Evolutionary conservation across 2,329 filamentous ascomycete species (phyloP), one percentile per base, ranked within the genome.

Genomic region (Coleophoma eucalyptorum): DNA sequence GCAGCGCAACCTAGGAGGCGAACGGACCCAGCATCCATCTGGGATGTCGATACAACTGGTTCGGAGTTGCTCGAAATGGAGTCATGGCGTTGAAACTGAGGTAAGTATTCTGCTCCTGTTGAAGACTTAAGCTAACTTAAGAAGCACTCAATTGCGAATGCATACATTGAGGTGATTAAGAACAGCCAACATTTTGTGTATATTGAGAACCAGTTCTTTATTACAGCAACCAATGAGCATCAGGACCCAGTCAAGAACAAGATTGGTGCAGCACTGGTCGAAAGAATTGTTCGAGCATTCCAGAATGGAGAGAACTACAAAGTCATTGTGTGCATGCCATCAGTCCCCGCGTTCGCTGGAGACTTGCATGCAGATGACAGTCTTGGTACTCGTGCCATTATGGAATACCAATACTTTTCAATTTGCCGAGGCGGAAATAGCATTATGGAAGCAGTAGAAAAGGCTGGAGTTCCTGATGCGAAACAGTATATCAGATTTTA

Each of bases 171-270:
- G 41, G 78, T 83, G 26, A 91, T 91, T 59, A 74, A 71, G 35
- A 82, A 83, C 45, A 85, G 85, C 16, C 72, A 83, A 62, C 83
- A 90, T 64, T 91, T 87, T 62, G 70, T 92, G 52, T 92, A 91
- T 67, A 90, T 92, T 34, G 87, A 92, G 66, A 91, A 92, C 62
- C 60, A 90, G 75, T 94, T 94, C 73, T 94, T 94, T 75, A 94
- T 94, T 69, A 94, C 89, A 0, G 87, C 89, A 3, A 92, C 88
- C 1, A 77, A 75, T 44, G 77, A 87, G 49, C 72, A 83, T 50
- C 88, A 91, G 65, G 77, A 78, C 54, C 87, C 89, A 0, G 81
- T 95, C 43, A 78, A 77, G 61, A 94, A 95, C 70, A 83, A 85
- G 66, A 86, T 95, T 53, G 89, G 89, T 43, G 83, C 81, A 5